Conservation (phyloP, 192 early-diverging fungal genomes). For the Haplosporangium gracile region DNA sequence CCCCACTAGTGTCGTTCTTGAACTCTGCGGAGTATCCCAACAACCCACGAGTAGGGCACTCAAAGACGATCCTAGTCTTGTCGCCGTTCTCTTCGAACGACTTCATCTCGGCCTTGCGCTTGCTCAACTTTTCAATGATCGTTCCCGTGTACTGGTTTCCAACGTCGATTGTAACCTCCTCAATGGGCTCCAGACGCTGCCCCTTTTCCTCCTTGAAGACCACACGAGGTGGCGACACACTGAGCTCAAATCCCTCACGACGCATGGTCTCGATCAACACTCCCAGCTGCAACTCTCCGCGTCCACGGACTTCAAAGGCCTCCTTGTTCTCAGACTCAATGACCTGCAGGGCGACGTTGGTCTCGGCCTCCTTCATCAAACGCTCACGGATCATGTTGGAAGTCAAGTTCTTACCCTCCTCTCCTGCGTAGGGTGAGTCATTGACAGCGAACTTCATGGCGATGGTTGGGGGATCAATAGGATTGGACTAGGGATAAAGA, state of each 20-base stretch:
- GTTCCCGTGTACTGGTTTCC: conserved; percentile 78
- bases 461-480: conserved; percentile 89
- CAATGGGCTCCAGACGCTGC: conserved; percentile 79
- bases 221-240: conserved; percentile 85
- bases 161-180: conserved; percentile 88
- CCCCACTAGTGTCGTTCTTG: conserved; percentile 89
- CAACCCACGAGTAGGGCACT: conserved; percentile 85
- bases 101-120: conserved; percentile 87
- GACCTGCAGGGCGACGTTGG: conserved; percentile 85
- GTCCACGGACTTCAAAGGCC: conserved; percentile 86
- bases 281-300: conserved; percentile 90
- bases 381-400: conserved; percentile 85
- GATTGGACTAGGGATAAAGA: conserved; percentile 61
- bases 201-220: conserved; percentile 75
- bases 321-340: conserved; percentile 75
- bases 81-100: conserved; percentile 77
- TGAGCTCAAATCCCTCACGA: conserved; percentile 89
- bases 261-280: conserved; percentile 93
- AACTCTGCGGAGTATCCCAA: conserved; percentile 90
- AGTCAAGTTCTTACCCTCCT: conserved; percentile 81
- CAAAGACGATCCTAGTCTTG: conserved; percentile 82
- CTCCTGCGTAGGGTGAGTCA: conserved; percentile 87
- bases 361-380: conserved; percentile 81
- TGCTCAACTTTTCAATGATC: conserved; percentile 88
- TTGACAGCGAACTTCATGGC: conserved; percentile 90